Evolutionary conservation across 2,329 filamentous ascomycete genomes (phyloP), one percentile per base, ranked within the genome.

Genomic region (Bipolaris cookei): DNA sequence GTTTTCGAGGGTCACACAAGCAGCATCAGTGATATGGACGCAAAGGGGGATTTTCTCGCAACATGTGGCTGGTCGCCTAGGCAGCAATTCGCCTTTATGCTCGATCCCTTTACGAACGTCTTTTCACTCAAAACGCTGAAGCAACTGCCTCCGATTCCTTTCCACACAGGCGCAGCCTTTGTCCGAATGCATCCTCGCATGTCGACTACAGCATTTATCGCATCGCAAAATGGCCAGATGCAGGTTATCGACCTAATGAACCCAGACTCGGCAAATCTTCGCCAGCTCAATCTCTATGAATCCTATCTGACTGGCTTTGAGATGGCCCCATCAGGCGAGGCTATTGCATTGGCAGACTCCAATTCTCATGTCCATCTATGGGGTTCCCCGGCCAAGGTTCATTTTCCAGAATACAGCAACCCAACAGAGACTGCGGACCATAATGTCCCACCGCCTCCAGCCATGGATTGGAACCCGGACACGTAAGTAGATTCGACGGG

Each of bases 201-300:
- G 85, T 89, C 92, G 18, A 97, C 95, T 0, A 98, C 96, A 0
- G 94, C 91, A 68, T 93, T 99, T 59, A 91, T 99, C 47, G 88
- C 93, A 25, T 97, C 94, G 2, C 92, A 96, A 70, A 90, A 87
- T 41, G 95, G 96, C 1, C 92, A 97, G 76, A 90, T 99, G 75
- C 94, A 99, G 73, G 90, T 98, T 13, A 92, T 98, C 48, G 95
- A 99, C 75, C 84, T 99, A 4, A 92, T 96, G 86, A 97, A 97
- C 61, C 91, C 92, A 0, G 93, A 96, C 70, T 89, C 91, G 18
- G 92, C 91, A 71, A 93, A 90, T 65, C 86, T 97, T 49, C 86
- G 90, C 48, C 92, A 96, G 77, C 89, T 90, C 32, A 92, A 93
- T 67, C 86, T 93, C 4, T 83, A 88, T 59, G 81, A 83, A 25